phyloP scores from a whole-genome alignment of 2,329 filamentous ascomycete species.

The Lasiodiplodia sp. region DNA sequence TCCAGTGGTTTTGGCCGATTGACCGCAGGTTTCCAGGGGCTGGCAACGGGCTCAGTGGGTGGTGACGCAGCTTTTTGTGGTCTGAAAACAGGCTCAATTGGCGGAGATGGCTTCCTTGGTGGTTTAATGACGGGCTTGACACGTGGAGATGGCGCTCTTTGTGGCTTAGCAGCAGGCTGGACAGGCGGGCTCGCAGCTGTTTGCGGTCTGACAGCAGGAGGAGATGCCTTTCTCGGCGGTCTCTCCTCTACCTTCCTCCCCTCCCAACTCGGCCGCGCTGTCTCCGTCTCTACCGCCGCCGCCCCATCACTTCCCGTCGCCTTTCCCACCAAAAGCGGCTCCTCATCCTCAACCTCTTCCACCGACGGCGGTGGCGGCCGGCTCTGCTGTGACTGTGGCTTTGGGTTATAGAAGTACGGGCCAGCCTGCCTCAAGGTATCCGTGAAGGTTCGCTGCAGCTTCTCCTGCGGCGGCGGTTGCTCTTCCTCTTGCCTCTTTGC shows the following conservation, averaged over 20 bases:
- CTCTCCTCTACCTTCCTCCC: too few relatives aligned
- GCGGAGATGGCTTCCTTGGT: neutral
- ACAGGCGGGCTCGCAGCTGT: too few relatives aligned
- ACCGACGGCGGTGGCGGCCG: neutral
- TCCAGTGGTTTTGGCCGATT: neutral
- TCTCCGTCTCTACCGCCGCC: too few relatives aligned
- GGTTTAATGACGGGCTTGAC: neutral
- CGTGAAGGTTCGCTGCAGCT: slow-evolving; percentile 10
- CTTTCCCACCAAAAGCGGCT: neutral
- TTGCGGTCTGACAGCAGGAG: too few relatives aligned
- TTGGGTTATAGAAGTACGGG: neutral
- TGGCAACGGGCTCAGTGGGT: neutral
- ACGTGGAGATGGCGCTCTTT: too few relatives aligned
- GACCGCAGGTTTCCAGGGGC: too few relatives aligned
- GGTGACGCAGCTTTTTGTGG: too few relatives aligned
- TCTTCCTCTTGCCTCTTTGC: neutral
- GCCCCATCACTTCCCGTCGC: too few relatives aligned
- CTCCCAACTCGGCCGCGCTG: too few relatives aligned
- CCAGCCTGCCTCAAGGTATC: slow-evolving; percentile 3
- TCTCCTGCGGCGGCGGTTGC: neutral
- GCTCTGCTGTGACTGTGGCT: neutral
- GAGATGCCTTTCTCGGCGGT: too few relatives aligned
- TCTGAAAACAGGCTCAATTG: too few relatives aligned
- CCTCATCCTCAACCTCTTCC: neutral
- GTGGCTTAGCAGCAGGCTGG: neutral